Evolutionary conservation across 352 stramenopile species (phyloP), one percentile per base, ranked within the genome.

Genomic region (Phytopythium helicoides): DNA sequence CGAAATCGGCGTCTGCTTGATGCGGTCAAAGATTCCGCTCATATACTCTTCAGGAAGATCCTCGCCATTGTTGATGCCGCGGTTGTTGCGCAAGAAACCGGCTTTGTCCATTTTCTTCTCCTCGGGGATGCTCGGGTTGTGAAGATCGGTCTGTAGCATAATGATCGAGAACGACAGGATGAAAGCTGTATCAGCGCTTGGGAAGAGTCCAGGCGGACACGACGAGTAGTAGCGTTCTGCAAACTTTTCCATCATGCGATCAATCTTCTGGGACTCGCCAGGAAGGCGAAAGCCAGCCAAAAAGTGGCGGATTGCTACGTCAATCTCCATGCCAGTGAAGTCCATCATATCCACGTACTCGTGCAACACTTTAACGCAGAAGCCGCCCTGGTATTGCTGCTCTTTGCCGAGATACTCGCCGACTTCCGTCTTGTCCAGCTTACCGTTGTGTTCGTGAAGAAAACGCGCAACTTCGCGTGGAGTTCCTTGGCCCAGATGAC

Each of bases 221-320:
- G 66, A 39, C 68, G 97, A 81, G 33, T 84, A 86, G 46, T 76
- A 94, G 1, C 79, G 81, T 66, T 99, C 96, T 2, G 98, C 97
- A 72, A 99, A 99, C 60, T 99, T 99, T 64, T 99, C 97, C 96
- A 99, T 99, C 61, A 99, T 99, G 28, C 98, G 95, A 76, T 99
- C 98, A 71, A 99, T 99, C 73, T 99, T 99, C 67, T 99, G 97
- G 1, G 97, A 97, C 72, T 99, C 98, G 22, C 97, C 97, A 6
- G 96, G 98, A 6, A 99, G 79, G 31, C 97, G 94, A 74, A 99
- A 99, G 26, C 96, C 96, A 25, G 87, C 83, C 18, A 99, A 83
- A 66, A 99, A 99, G 23, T 96, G 76, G 22, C 97, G 87, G 59
- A 99, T 98, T 16, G 96, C 97, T 37, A 98, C 87, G 71, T 99